Base-by-base conservation (phyloP, 495 filamentous ascomycete species). In the Podospora tetraspora region DNA sequence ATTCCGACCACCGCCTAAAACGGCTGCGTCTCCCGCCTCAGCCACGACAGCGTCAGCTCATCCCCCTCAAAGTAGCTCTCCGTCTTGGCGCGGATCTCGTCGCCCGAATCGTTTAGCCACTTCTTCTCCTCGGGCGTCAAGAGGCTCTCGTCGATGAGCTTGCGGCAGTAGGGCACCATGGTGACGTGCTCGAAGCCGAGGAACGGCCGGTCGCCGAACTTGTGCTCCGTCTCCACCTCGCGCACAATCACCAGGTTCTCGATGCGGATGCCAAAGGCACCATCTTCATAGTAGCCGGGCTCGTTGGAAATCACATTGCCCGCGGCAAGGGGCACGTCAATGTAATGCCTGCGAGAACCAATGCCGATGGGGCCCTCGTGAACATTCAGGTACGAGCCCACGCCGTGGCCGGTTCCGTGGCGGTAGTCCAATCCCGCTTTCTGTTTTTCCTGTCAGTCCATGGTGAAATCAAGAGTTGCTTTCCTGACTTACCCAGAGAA, bases 351-450 rank as follows among this genome's bases (percentile, higher is more conserved):
- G 58, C 94, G 86, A 7, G 93, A 97, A 22, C 96, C 96, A 63
- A 99, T 93, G 23, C 96, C 96, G 67, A 99, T 96, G 8, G 96
- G 96, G 0, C 96, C 96, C 77, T 99, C 96, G 78, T 99, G 96
- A 3, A 99, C 96, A 70, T 98, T 98, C 76, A 94, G 72, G 62
- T 74, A 99, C 7, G 92, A 96, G 57, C 96, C 96, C 64, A 99
- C 91, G 24, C 96, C 96, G 77, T 99, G 96, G 32, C 96, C 96
- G 1, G 96, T 99, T 62, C 96, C 95, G 76, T 99, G 96, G 12
- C 96, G 87, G 78, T 96, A 99, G 73, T 99, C 94, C 23, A 99
- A 84, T 0, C 96, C 96, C 70, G 93, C 84, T 75, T 88, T 88
- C 84, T 87, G 66, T 27, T 34, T 13, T n/a, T 13, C 13, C 37